Conservation (phyloP, 495 filamentous ascomycete species). For the Aspergillus sclerotioniger region DNA sequence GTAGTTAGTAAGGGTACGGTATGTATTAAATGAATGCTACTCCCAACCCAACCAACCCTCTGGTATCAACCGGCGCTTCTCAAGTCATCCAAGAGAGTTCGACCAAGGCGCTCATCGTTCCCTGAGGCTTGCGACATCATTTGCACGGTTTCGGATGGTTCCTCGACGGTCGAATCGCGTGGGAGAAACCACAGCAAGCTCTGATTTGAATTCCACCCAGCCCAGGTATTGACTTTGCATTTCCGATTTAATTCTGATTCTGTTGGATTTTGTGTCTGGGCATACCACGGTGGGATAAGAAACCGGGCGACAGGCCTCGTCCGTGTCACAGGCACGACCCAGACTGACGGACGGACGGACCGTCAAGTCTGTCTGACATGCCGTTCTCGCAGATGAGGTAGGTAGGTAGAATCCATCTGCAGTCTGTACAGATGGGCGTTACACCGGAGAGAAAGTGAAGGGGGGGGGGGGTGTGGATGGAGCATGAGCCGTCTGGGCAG, state of each 20-base stretch:
- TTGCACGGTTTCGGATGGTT: slow-evolving; percentile 21
- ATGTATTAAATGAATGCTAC: no score
- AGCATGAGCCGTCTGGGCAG: neutral
- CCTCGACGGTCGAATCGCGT: neutral
- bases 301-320: neutral
- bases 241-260: neutral
- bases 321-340: slow-evolving; percentile 5
- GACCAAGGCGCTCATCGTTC: neutral
- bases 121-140: slow-evolving; percentile 10
- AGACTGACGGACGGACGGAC: neutral
- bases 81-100: neutral
- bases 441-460: neutral
- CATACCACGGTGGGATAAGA: slow-evolving; percentile 6
- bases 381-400: neutral
- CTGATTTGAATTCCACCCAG: neutral
- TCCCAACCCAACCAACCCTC: no score
- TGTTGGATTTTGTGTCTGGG: neutral
- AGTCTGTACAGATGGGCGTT: neutral
- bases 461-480: neutral
- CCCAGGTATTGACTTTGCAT: no score
- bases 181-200: neutral
- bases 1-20: no score
- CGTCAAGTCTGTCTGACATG: neutral
- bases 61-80: no score
- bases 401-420: neutral